Conservation (phyloP, 441 rosid genomes). For the Arabidopsis hybrid region DNA sequence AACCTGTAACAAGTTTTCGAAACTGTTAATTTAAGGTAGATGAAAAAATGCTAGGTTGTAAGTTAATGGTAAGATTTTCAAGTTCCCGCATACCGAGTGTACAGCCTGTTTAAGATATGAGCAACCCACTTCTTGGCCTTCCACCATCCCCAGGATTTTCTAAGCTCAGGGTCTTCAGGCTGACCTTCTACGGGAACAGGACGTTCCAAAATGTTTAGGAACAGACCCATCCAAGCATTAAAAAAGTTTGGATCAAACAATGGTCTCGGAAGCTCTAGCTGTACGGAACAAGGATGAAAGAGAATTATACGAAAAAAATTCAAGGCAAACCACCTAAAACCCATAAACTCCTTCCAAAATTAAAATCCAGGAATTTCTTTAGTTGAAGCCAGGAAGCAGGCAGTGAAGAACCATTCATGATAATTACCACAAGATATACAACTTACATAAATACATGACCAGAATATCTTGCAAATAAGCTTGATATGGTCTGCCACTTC, state of each 20-base stretch:
- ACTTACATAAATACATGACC: conserved; percentile 98
- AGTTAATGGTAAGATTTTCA: conserved; percentile 6
- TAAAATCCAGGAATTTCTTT: neutral
- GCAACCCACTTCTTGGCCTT: conserved; percentile 98
- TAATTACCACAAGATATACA: conserved; percentile 11
- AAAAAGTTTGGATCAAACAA: conserved; percentile 82
- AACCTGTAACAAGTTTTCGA: conserved; percentile 57
- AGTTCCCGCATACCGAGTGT: conserved; percentile 65
- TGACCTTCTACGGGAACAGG: conserved; percentile 90
- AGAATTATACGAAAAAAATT: conserved; percentile 11
- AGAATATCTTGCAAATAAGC: conserved; percentile 98
- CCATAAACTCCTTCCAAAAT: neutral
- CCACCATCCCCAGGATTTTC: conserved; percentile 99
- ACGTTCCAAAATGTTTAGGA: conserved; percentile 89
- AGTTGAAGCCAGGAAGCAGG: conserved; percentile 22
- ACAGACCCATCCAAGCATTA: conserved; percentile 95
- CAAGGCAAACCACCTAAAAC: conserved; percentile 7
- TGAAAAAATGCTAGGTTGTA: conserved; percentile 19
- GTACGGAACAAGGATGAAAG: conserved; percentile 41
- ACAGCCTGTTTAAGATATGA: conserved; percentile 94
- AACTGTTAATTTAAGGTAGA: conserved; percentile 19
- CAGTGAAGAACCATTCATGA: conserved; percentile 1
- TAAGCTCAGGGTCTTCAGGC: conserved; percentile 85
- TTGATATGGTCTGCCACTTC: conserved; percentile 95
- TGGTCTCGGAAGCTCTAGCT: conserved; percentile 98